phyloP scores from a whole-genome alignment of 2,329 filamentous ascomycete genomes.

The Lachnum nothofagi region DNA sequence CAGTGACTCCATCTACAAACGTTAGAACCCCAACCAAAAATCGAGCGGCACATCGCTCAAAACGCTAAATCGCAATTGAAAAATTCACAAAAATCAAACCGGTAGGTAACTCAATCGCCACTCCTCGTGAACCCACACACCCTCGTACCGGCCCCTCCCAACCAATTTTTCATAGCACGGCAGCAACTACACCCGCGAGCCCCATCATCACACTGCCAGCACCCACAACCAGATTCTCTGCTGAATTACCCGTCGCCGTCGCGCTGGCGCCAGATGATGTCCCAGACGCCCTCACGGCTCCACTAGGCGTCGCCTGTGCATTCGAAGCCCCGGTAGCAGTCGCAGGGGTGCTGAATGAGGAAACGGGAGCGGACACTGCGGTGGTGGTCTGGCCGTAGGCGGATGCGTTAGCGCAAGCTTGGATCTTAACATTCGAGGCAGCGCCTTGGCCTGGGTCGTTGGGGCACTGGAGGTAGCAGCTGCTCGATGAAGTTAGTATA shows the following conservation, averaged over 20 bases:
- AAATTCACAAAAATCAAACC: neutral
- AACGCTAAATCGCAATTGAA: slow-evolving; percentile 1
- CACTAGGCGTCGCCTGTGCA: neutral
- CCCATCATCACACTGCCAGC: slow-evolving; percentile 18
- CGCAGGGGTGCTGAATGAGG: neutral
- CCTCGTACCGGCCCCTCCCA: neutral
- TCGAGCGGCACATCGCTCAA: neutral
- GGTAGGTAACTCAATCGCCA: neutral
- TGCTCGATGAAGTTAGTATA: slow-evolving; percentile 22
- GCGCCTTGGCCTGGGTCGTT: slow-evolving; percentile 34
- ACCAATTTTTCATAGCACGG: slow-evolving; percentile 16
- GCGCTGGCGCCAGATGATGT: slow-evolving; percentile 9
- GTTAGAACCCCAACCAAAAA: neutral
- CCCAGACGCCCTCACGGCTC: slow-evolving; percentile 1
- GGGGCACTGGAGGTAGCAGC: slow-evolving; percentile 63
- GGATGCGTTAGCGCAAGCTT: slow-evolving; percentile 26
- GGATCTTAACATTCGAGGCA: slow-evolving; percentile 15
- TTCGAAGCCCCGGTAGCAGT: slow-evolving; percentile 1
- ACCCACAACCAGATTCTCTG: slow-evolving; percentile 14
- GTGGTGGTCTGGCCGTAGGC: slow-evolving; percentile 19
- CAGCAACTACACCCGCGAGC: slow-evolving; percentile 22
- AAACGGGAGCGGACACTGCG: slow-evolving; percentile 10
- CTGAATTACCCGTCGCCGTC: slow-evolving; percentile 9
- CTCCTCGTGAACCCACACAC: neutral
- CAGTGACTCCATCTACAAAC: neutral